phyloP scores from a whole-genome alignment of 73 alveolate genomes.

The Halteria grandinella region DNA sequence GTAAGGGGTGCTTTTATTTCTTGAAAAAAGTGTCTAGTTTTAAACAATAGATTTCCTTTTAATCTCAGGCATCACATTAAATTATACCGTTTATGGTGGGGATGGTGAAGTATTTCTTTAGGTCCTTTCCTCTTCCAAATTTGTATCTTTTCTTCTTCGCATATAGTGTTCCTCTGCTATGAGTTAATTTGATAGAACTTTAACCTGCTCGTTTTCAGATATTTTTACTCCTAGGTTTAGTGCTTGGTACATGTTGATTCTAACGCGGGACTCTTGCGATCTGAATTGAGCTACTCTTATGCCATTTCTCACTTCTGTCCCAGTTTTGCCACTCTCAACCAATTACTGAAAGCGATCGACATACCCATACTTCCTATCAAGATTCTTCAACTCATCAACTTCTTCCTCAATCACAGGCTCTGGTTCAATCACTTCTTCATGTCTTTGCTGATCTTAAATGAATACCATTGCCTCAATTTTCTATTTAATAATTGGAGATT shows the following conservation, averaged over 20 bases:
- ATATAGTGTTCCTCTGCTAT: not conserved
- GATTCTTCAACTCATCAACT: too few relatives aligned
- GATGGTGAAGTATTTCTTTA: not conserved
- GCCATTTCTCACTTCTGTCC: not conserved
- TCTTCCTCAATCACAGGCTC: not conserved
- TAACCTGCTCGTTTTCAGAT: not conserved
- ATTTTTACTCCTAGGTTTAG: not conserved
- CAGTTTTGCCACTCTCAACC: not conserved
- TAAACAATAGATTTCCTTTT: not conserved
- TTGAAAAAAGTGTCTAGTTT: not conserved
- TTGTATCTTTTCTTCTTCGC: not conserved
- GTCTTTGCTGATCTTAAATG: not conserved
- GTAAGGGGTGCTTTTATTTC: not conserved
- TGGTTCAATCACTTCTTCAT: too few relatives aligned
- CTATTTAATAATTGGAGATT: too few relatives aligned
- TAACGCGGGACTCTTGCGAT: not conserved
- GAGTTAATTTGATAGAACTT: not conserved
- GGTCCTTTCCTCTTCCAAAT: not conserved
- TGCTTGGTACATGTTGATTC: not conserved
- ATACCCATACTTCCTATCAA: not conserved
- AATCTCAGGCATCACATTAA: not conserved
- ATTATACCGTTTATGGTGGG: not conserved
- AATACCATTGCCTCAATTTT: not conserved
- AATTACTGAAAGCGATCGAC: not conserved
- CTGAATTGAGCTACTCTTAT: conserved; percentile 20